Evolutionary conservation across 192 early-diverging fungal genomes (phyloP).

Genomic region (Coemansia sp.): DNA sequence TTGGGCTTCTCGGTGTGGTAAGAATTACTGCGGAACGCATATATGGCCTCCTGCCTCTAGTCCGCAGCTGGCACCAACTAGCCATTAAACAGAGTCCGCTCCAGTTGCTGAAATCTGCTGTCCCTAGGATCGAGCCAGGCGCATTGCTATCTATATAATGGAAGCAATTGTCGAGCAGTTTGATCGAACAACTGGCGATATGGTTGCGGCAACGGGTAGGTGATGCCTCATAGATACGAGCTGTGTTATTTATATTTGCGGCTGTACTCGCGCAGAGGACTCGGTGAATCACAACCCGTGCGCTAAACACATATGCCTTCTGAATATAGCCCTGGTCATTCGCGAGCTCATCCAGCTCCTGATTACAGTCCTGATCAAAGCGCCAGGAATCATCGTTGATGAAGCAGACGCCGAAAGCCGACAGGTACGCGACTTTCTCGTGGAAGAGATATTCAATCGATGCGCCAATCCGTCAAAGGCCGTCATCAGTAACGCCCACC

Average conservation of each 20-base stretch:
- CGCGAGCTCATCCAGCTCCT: constrained; percentile 14
- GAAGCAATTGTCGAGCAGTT: constrained; percentile 33
- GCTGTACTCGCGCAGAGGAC: no score
- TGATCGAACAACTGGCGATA: constrained; percentile 4
- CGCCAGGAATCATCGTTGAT: constrained; percentile 23
- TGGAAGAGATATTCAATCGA: constrained; percentile 22
- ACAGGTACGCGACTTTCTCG: constrained; percentile 33
- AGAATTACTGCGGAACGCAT: background rate
- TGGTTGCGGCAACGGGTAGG: constrained; percentile 1
- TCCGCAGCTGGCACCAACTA: no score
- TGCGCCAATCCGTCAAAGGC: constrained; percentile 11
- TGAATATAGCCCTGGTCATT: constrained; percentile 16
- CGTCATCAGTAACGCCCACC: background rate
- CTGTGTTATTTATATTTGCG: background rate
- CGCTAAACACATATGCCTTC: background rate
- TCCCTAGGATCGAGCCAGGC: no score
- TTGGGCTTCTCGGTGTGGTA: constrained; percentile 15
- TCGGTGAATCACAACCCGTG: no score
- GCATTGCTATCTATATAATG: constrained; percentile 27
- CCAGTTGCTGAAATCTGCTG: no score
- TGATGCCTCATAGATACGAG: background rate
- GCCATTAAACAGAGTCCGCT: no score
- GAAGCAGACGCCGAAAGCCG: background rate
- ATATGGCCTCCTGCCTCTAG: no score
- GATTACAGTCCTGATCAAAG: constrained; percentile 8